Evolutionary conservation across 257 asterid genomes (phyloP).

Genomic region (Petrea volubilis): DNA sequence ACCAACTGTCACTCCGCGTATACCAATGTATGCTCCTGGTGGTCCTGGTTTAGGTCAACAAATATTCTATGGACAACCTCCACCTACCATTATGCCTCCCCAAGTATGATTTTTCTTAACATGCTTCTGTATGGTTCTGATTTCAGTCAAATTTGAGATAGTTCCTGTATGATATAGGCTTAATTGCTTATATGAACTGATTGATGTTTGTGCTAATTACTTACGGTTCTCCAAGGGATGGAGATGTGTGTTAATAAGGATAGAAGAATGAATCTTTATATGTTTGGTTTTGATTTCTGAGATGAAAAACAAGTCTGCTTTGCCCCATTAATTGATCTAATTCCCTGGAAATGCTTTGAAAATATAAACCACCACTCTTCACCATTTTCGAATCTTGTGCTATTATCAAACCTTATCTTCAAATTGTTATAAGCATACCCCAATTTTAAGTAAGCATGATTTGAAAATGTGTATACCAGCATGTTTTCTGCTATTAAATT

Average conservation of each 20-base stretch:
- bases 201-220: not conserved
- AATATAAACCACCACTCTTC: not conserved
- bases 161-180: not conserved
- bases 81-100: conserved; percentile 73
- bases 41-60: conserved; percentile 94
- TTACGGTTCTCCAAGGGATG: not conserved
- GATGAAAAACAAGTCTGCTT: not conserved
- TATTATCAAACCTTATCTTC: not conserved
- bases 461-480: not conserved
- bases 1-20: conserved; percentile 75
- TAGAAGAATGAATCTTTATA: not conserved
- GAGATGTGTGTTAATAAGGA: not conserved
- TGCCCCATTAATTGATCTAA: not conserved
- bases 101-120: conserved; percentile 49
- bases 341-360: not conserved
- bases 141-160: not conserved
- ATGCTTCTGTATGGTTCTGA: conserved; percentile 1
- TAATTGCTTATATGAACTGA: not conserved
- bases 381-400: not conserved
- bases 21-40: conserved; percentile 70
- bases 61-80: conserved; percentile 86
- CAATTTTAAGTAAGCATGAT: not conserved
- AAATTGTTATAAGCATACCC: not conserved
- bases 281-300: not conserved
- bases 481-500: not conserved